Conservation (phyloP, 352 stramenopile genomes). For the Phytophthora pinifolia region DNA sequence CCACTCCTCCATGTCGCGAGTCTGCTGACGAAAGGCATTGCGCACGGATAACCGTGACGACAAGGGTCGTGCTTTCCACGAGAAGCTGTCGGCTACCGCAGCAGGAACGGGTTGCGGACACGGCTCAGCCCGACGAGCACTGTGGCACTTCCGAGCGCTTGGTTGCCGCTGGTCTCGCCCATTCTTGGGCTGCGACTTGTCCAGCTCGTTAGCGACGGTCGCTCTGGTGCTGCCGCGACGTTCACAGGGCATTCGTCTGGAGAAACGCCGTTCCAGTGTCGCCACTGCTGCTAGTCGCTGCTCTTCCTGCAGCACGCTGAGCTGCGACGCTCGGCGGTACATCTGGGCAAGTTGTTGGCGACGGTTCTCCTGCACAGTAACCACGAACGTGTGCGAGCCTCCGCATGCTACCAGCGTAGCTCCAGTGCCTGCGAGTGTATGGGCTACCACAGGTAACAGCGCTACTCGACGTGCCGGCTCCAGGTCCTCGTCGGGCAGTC, state of each 20-base stretch:
- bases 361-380: conserved; percentile 61
- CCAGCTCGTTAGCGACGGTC: neutral
- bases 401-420: conserved; percentile 58
- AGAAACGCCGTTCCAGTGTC: conserved; percentile 3
- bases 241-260: conserved; percentile 8
- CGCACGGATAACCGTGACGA: conserved; percentile 52
- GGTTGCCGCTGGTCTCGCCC: neutral
- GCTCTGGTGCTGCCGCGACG: conserved; percentile 1
- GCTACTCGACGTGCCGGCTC: conserved; percentile 41
- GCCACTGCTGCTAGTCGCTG: conserved; percentile 17
- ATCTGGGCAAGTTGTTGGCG: conserved; percentile 44
- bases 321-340: conserved; percentile 36
- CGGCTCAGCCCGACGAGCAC: conserved; percentile 20
- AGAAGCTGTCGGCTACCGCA: conserved; percentile 25
- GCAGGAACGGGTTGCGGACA: conserved; percentile 7
- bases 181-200: conserved; percentile 6
- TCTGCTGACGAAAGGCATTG: conserved; percentile 48
- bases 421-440: conserved; percentile 53
- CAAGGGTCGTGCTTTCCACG: conserved; percentile 51
- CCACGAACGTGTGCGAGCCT: conserved; percentile 61
- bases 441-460: conserved; percentile 46
- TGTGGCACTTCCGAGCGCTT: conserved; percentile 19
- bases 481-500: conserved; percentile 43
- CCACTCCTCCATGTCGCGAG: conserved; percentile 32
- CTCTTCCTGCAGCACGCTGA: conserved; percentile 34